Evolutionary conservation across 2,329 filamentous ascomycete species (phyloP).

Genomic region (Paecilomyces variotii): DNA sequence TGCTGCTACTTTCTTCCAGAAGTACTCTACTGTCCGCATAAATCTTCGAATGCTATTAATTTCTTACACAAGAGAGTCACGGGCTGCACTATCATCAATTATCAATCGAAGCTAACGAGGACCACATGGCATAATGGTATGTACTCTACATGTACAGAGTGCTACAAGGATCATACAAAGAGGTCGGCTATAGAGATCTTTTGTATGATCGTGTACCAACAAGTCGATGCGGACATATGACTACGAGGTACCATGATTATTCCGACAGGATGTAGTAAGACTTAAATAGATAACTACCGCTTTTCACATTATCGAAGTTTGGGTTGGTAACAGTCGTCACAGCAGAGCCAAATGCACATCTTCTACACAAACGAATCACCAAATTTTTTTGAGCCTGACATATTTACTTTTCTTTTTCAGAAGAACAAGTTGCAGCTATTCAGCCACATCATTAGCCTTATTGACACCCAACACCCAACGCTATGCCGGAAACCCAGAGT

Average conservation of each 20-base stretch:
- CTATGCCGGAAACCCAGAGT: conserved; percentile 25
- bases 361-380: conserved; percentile 1
- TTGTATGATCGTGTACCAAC: neutral
- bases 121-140: neutral
- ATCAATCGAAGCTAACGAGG: neutral
- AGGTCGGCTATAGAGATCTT: too few species aligned
- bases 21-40: neutral
- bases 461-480: conserved; percentile 32
- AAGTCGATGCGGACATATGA: neutral
- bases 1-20: neutral
- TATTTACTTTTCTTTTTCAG: conserved; percentile 13
- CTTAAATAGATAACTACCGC: too few species aligned
- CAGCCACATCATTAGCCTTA: conserved; percentile 11
- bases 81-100: neutral
- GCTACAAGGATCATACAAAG: too few species aligned
- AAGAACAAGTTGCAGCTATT: neutral
- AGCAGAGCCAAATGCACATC: neutral
- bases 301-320: too few species aligned
- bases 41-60: neutral
- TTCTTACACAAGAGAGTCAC: neutral
- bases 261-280: too few species aligned
- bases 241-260: too few species aligned
- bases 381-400: conserved; percentile 11
- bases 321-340: too few species aligned
- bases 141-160: neutral